Evolutionary conservation across 345 rosid species (phyloP).

Genomic region (Rhodamnia argentea): DNA sequence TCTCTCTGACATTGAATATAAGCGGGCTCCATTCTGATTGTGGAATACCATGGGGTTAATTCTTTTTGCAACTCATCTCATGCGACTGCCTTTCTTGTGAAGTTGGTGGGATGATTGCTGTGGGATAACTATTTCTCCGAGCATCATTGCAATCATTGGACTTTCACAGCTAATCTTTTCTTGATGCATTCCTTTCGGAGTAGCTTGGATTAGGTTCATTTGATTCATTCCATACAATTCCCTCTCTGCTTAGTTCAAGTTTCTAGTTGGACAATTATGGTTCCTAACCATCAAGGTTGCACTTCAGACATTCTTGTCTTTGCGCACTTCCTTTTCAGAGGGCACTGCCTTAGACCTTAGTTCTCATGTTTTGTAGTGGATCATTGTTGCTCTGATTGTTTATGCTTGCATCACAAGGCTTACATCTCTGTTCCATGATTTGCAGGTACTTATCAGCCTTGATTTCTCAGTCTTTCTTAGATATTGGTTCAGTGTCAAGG

Average conservation of each 20-base stretch:
- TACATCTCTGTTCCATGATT: neutral
- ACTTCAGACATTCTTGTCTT: neutral
- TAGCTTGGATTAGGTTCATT: neutral
- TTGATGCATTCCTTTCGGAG: neutral
- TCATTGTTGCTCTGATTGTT: neutral
- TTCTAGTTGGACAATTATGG: neutral
- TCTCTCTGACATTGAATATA: neutral
- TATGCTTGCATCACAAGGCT: neutral
- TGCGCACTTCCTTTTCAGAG: neutral
- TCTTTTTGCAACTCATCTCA: neutral
- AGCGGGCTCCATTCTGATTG: neutral
- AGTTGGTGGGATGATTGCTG: neutral
- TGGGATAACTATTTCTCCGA: neutral
- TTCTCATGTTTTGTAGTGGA: neutral
- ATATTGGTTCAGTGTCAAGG: conserved; percentile 92
- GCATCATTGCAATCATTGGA: neutral
- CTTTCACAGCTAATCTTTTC: neutral
- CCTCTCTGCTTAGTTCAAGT: neutral
- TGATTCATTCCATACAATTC: neutral
- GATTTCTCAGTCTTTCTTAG: conserved; percentile 92
- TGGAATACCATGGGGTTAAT: neutral
- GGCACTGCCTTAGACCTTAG: neutral
- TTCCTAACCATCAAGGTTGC: neutral
- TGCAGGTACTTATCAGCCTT: conserved; percentile 92
- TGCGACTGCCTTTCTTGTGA: neutral